A percentile compares a stretch with the other conserved stretches of the same genome.
These are phyloP conservation scores for Fusarium armeniacum DNA, from an alignment of 2,329 filamentous ascomycete species.

Conservation along the genomic window DNA sequence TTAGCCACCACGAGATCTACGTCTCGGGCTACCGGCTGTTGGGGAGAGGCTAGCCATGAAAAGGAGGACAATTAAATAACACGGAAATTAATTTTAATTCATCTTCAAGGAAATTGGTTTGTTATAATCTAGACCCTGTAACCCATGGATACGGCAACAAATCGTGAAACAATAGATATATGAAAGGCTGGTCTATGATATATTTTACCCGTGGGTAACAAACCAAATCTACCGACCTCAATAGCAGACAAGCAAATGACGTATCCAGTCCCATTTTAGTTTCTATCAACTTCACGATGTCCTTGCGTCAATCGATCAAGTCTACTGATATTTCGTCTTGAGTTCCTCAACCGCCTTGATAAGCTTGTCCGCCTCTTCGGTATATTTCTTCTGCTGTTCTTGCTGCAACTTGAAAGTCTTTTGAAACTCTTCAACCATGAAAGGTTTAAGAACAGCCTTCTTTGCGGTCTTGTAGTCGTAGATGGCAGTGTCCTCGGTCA, in stretches of 20 bases:
- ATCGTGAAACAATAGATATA: background rate
- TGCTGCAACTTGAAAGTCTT: conserved; percentile 23
- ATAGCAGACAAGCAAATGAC: background rate
- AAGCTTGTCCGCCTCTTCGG: background rate
- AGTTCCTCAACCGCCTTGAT: conserved; percentile 6
- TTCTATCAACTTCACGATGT: background rate
- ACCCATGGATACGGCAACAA: background rate
- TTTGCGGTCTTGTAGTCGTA: conserved; percentile 29
- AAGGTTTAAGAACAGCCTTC: conserved; percentile 31
- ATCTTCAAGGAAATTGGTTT: background rate
- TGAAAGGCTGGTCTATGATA: background rate
- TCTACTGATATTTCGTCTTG: background rate
- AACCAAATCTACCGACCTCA: background rate
- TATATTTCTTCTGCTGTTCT: conserved; percentile 1
- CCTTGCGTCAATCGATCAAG: background rate
- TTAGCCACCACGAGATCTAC: background rate
- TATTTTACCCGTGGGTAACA: background rate
- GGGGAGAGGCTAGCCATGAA: background rate
- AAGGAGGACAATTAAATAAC: background rate
- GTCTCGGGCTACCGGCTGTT: background rate
- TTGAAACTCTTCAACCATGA: conserved; percentile 37
- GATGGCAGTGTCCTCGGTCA: conserved; percentile 31
- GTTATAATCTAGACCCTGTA: too few relatives aligned
- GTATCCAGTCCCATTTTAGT: background rate
- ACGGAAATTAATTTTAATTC: background rate